Conservation (phyloP, 2,329 filamentous ascomycete genomes). For the Talaromyces verruculosus region DNA sequence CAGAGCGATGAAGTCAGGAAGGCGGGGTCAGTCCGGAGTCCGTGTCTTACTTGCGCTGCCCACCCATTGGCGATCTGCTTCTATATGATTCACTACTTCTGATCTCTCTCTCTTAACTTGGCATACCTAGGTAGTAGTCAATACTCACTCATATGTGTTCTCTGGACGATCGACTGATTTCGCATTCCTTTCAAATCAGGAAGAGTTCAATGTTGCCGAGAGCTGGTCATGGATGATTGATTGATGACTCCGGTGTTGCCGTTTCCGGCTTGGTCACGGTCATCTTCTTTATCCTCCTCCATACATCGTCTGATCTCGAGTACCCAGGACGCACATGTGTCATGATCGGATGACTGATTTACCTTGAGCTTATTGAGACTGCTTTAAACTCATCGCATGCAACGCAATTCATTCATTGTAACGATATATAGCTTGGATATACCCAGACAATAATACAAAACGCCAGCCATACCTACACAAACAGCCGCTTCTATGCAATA, state of each 20-base stretch:
- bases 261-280: constrained; percentile 7
- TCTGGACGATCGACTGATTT: too few relatives aligned
- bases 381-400: too few relatives aligned
- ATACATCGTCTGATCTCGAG: constrained; percentile 1
- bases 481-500: constrained; percentile 11
- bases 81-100: constrained; percentile 1
- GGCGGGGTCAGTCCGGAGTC: constrained; percentile 15
- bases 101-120: not conserved
- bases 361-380: not conserved
- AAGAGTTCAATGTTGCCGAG: not conserved
- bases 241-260: not conserved
- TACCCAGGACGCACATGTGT: not conserved
- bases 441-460: not conserved
- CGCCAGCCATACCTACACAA: not conserved
- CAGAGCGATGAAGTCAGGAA: constrained; percentile 20
- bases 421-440: not conserved
- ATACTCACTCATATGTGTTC: too few relatives aligned
- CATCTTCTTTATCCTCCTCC: not conserved
- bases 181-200: not conserved
- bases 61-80: not conserved
- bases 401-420: not conserved
- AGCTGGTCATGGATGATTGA: not conserved
- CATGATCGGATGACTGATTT: not conserved
- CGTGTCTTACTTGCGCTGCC: not conserved
- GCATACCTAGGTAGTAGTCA: not conserved